These are phyloP conservation scores for Metrosideros polymorpha DNA, from an alignment of 441 rosid species.

Conservation along the genomic window DNA sequence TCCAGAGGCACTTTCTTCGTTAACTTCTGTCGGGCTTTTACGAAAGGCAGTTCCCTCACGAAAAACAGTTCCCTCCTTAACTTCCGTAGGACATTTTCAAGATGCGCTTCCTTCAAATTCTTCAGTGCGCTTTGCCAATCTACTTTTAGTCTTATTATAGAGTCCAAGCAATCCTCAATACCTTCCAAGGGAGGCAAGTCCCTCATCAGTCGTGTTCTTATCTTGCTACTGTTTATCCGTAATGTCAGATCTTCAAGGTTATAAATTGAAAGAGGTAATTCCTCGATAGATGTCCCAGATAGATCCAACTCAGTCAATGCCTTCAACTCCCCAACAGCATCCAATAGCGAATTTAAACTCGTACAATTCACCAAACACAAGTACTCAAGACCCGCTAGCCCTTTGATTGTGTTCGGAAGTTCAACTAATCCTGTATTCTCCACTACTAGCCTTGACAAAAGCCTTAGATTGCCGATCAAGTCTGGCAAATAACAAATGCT, in stretches of 20 bases:
- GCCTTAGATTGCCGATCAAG: neutral
- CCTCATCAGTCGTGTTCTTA: accelerated
- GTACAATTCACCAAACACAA: neutral
- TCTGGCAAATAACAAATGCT: neutral
- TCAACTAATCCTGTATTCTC: neutral
- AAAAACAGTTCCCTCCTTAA: accelerated
- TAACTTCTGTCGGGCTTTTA: no score
- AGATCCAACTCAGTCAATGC: neutral
- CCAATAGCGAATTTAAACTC: neutral
- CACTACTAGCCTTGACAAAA: neutral
- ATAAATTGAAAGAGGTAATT: neutral
- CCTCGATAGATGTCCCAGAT: neutral
- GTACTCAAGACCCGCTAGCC: neutral
- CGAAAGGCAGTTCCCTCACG: no score
- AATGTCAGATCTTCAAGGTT: accelerated
- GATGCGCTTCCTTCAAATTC: neutral
- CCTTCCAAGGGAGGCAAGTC: neutral
- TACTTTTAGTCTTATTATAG: neutral
- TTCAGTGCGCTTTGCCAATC: neutral
- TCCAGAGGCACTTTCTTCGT: neutral
- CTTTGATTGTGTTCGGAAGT: neutral
- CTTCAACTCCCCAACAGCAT: neutral
- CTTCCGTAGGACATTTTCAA: no score
- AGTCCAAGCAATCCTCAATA: neutral
- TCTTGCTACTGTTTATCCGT: neutral